phyloP scores from a whole-genome alignment of 169 alveolate species.

The Sarcocystis neurona region DNA sequence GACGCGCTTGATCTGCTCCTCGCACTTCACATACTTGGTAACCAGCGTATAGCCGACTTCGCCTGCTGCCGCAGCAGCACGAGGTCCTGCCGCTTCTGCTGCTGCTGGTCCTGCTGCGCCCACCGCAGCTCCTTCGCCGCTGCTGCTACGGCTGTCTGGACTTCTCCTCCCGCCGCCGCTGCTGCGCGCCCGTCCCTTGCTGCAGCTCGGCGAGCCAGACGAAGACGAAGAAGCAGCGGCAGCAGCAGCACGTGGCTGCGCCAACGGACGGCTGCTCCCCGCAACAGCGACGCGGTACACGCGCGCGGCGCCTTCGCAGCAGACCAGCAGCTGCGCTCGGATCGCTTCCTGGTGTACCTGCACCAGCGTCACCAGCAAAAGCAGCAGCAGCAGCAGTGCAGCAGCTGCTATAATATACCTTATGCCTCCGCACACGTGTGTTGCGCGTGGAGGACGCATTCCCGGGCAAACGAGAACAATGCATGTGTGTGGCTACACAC shows the following conservation, averaged over 20 bases:
- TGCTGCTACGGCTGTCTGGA: conserved; percentile 11
- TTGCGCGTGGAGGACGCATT: no score
- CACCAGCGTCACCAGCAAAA: no score
- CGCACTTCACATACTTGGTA: conserved; percentile 42
- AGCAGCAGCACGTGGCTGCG: background rate
- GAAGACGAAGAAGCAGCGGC: background rate
- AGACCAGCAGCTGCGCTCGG: conserved; percentile 51
- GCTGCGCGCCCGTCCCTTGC: no score
- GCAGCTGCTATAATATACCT: no score
- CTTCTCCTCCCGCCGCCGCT: no score
- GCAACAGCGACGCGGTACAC: conserved; percentile 46
- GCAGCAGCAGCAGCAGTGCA: no score
- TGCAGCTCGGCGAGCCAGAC: no score
- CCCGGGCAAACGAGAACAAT: no score
- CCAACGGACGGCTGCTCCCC: background rate
- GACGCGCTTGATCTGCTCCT: conserved; percentile 40
- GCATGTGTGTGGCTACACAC: no score
- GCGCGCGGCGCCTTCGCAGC: conserved; percentile 61
- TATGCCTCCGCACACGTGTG: no score
- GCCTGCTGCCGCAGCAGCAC: conserved; percentile 23
- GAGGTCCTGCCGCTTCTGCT: background rate
- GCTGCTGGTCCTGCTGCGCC: background rate
- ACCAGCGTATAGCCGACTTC: background rate
- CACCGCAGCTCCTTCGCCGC: background rate
- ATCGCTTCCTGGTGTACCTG: conserved; percentile 56